phyloP scores from a whole-genome alignment of 1,139 yeast species.

The Nakaseomyces bracarensis region DNA sequence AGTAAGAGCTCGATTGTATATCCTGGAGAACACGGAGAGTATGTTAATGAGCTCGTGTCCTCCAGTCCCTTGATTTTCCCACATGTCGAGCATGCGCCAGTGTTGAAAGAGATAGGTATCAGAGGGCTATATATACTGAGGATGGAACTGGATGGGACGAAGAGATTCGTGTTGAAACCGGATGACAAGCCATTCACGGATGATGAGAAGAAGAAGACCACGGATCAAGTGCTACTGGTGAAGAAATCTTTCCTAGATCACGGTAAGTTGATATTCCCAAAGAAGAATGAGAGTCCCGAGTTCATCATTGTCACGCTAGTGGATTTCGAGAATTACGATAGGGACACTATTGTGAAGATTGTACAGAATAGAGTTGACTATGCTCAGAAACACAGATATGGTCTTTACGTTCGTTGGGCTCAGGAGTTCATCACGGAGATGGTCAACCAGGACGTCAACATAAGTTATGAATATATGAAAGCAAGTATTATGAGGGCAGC shows the following conservation, averaged over 20 bases:
- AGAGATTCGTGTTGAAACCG: slow-evolving; percentile 40
- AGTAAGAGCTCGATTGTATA: slow-evolving; percentile 5
- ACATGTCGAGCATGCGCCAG: slow-evolving; percentile 55
- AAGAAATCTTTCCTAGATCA: slow-evolving; percentile 55
- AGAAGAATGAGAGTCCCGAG: slow-evolving; percentile 46
- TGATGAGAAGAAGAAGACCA: slow-evolving; percentile 35
- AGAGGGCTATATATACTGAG: slow-evolving; percentile 42
- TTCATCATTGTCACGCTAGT: slow-evolving; percentile 73
- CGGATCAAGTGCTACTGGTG: slow-evolving; percentile 37
- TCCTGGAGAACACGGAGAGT: slow-evolving; percentile 36
- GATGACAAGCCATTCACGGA: slow-evolving; percentile 39
- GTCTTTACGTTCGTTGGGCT: slow-evolving; percentile 70
- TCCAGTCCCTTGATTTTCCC: slow-evolving; percentile 53
- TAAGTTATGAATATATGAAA: slow-evolving; percentile 24
- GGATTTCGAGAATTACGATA: slow-evolving; percentile 62
- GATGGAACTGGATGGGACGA: slow-evolving; percentile 37
- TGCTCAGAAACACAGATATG: slow-evolving; percentile 66
- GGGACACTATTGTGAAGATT: slow-evolving; percentile 51
- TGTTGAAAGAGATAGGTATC: slow-evolving; percentile 48
- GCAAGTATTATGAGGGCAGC: slow-evolving; percentile 55
- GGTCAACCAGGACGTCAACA: slow-evolving; percentile 33
- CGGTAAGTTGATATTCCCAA: slow-evolving; percentile 49
- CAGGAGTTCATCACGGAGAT: slow-evolving; percentile 68
- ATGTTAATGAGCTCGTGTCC: slow-evolving; percentile 39
- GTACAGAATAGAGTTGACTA: slow-evolving; percentile 78